Evolutionary conservation across 1,284 basidiomycete species (phyloP), one percentile per base, ranked within the genome.

Genomic region (Heterobasidion occidentale): DNA sequence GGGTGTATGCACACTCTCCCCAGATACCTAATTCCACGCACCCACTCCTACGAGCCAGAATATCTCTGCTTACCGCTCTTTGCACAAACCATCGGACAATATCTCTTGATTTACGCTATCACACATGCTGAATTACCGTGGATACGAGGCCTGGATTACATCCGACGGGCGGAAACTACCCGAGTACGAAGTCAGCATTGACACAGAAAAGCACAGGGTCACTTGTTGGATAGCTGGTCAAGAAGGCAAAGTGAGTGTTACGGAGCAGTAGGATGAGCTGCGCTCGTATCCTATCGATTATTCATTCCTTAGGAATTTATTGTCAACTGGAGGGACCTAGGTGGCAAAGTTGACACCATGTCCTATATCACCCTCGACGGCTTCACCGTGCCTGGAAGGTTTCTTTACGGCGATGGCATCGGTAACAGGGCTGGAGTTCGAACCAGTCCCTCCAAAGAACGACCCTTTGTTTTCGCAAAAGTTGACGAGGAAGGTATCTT

Each of bases 151-250:
- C 19, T 88, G 84, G 79, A 80, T 88, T 53, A 70, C 73, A 36
- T 77, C 73, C 46, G 75, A 80, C 42, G 77, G 74, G 3, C 61
- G 71, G 53, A 63, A 68, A 17, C 62, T 86, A 9, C 74, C 70
- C 7, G 83, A 85, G 65, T 81, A 81, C 65, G 67, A 82, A 15
- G 69, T 75, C 9, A 71, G 75, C 2, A 65, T 79, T 35, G 78
- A 84, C 58, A 59, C 62, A 3, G 64, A 69, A 6, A 63, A 64
- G 6, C 67, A 79, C 59, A 73, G 70, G 19, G 75, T 83, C 4
- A 78, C 79, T 0, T 87, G 86, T 63, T 87, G 81, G 83, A 79
- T 88, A 60, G 77, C 81, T 3, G 77, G 83, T 57, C 72, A 78
- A 54, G 70, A 71, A 33, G 82, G 81, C 27, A 75, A 81, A 72